A percentile compares a stretch with the other conserved stretches of the same genome.
Evolutionary conservation across 192 early-diverging fungal genomes (phyloP).

Genomic region (Gaertneriomyces sp.): DNA sequence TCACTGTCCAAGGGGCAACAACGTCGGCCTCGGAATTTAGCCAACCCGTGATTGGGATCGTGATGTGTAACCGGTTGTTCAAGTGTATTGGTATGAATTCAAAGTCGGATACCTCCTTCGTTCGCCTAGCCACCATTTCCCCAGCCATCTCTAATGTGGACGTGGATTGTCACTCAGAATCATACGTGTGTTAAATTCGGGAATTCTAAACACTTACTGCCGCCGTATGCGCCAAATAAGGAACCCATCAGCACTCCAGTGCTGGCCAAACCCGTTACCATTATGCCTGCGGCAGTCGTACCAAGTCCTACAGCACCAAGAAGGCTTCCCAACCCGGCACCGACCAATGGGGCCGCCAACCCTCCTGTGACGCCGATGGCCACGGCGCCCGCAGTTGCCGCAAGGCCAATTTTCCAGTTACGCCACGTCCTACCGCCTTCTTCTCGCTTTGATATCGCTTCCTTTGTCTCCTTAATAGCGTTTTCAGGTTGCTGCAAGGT

Average conservation of each 20-base stretch:
- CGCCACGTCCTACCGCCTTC: conserved; percentile 33
- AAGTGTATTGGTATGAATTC: conserved; percentile 13
- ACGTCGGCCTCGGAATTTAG: conserved; percentile 30
- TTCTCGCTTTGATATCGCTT: conserved; percentile 26
- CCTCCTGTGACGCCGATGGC: conserved; percentile 52
- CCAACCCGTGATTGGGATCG: conserved; percentile 49
- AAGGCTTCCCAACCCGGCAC: conserved; percentile 47
- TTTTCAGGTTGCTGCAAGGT: conserved; percentile 40
- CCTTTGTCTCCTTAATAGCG: conserved; percentile 22
- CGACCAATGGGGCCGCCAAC: conserved; percentile 51
- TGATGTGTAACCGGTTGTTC: conserved; percentile 35
- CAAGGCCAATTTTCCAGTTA: conserved; percentile 45
- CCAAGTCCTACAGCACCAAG: conserved; percentile 26
- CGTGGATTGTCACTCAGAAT: conserved; percentile 19
- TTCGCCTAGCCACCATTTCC: conserved; percentile 17
- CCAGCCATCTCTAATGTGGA: conserved; percentile 20
- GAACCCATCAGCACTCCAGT: conserved; percentile 47
- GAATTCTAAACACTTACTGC: conserved; percentile 25
- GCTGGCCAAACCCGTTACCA: conserved; percentile 40
- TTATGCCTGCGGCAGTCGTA: conserved; percentile 43
- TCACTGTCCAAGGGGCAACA: conserved; percentile 23
- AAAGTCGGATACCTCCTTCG: conserved; percentile 26
- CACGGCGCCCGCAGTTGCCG: conserved; percentile 41
- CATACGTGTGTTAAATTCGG: not conserved
- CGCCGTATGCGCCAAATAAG: conserved; percentile 50